Percentiles rank a stretch among this genome's conserved stretches.
phyloP scores from a whole-genome alignment of 2,329 filamentous ascomycete genomes.

The Fusarium chaquense region DNA sequence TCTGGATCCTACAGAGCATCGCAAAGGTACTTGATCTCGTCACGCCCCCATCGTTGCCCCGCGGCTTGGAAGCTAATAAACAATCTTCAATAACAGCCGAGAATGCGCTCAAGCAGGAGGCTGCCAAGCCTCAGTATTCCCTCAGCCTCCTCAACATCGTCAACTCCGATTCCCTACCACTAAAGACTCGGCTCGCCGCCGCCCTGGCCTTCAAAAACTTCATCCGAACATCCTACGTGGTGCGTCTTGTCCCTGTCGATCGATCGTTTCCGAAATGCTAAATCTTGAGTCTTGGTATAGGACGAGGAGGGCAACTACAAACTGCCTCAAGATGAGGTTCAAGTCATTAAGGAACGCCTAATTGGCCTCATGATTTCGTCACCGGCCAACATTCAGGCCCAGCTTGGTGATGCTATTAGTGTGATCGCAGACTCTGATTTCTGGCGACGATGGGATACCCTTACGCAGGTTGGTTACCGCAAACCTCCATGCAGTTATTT shows the following conservation, averaged over 20 bases:
- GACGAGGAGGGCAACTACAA: slow-evolving; percentile 96
- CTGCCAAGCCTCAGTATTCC: slow-evolving; percentile 88
- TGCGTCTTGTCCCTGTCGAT: slow-evolving; percentile 56
- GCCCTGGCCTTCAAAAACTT: slow-evolving; percentile 99
- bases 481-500: no score
- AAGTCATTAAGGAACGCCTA: slow-evolving; percentile 92
- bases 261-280: slow-evolving; percentile 33
- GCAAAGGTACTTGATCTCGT: slow-evolving; percentile 75
- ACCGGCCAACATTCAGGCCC: slow-evolving; percentile 86
- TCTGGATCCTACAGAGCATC: slow-evolving; percentile 86
- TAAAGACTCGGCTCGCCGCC: slow-evolving; percentile 85
- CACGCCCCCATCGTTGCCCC: slow-evolving; percentile 45
- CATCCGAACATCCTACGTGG: slow-evolving; percentile 91
- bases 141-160: slow-evolving; percentile 91
- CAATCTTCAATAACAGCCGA: slow-evolving; percentile 72
- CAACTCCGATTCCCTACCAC: slow-evolving; percentile 76
- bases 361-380: slow-evolving; percentile 97
- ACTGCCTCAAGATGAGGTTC: slow-evolving; percentile 83
- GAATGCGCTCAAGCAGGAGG: slow-evolving; percentile 79
- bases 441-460: slow-evolving; percentile 94
- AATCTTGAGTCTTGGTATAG: slow-evolving; percentile 53
- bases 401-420: slow-evolving; percentile 96
- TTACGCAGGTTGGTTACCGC: slow-evolving; percentile 75
- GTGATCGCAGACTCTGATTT: slow-evolving; percentile 98
- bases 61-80: slow-evolving; percentile 54